These are phyloP conservation scores for Pseudozyma tsukubaensis DNA, from an alignment of 1,284 basidiomycete genomes.

Conservation along the genomic window DNA sequence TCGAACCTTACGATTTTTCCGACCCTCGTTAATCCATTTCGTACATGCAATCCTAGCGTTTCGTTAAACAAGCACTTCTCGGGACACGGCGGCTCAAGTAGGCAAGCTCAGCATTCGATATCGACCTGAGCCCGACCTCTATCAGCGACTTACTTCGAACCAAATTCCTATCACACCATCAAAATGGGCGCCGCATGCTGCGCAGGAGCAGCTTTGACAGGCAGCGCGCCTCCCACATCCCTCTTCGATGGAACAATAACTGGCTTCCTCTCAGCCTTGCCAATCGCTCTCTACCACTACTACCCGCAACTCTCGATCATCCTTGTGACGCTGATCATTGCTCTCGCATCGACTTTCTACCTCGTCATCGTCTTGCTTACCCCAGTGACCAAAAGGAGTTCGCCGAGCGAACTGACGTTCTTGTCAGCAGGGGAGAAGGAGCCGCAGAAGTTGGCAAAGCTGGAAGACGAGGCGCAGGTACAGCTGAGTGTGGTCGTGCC, in stretches of 20 bases:
- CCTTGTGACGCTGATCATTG: constrained; percentile 10
- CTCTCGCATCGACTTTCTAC: constrained; percentile 21
- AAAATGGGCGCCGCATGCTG: constrained; percentile 53
- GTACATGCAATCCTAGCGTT: too few species aligned
- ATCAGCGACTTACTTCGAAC: background rate
- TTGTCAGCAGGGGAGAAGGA: constrained; percentile 5
- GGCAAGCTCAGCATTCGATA: too few species aligned
- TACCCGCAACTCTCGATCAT: constrained; percentile 31
- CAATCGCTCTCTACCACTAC: constrained; percentile 44
- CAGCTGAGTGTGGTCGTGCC: constrained; percentile 83
- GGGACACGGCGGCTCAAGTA: too few species aligned
- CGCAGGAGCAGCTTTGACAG: constrained; percentile 35
- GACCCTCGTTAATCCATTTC: too few species aligned
- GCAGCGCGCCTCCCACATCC: constrained; percentile 14
- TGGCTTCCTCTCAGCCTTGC: constrained; percentile 34
- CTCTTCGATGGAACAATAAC: constrained; percentile 36
- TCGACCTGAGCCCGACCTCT: background rate
- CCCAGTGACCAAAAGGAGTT: constrained; percentile 18
- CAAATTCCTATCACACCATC: background rate
- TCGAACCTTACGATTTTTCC: too few species aligned
- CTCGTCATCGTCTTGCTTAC: constrained; percentile 28
- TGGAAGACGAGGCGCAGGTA: constrained; percentile 39
- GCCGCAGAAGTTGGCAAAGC: constrained; percentile 18
- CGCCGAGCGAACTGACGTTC: constrained; percentile 6
- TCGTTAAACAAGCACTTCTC: too few species aligned